Evolutionary conservation across 345 rosid genomes (phyloP), one percentile per base, ranked within the genome.

Genomic region (Ceriops decandra): DNA sequence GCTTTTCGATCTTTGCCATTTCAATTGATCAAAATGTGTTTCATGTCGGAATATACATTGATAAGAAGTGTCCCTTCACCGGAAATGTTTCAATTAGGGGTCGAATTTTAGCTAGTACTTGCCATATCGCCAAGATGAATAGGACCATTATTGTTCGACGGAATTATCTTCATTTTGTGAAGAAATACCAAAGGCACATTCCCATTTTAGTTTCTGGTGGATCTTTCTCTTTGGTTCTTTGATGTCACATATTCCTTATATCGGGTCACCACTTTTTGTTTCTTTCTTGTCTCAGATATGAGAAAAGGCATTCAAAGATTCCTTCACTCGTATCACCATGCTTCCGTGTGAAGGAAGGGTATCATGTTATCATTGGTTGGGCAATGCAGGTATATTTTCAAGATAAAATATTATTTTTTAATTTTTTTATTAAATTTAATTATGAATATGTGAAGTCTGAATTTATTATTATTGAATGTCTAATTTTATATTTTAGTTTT

Each of bases 71-170:
- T 67, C 98, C 96, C 7, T 92, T 88, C 76, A 83, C 90, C 24
- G 92, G 96, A 65, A 82, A 24, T 24, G 26, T 24, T 24, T 24
- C 26, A 24, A 24, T 24, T 24, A 24, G 1, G 26, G 26, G 26
- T 24, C 0, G 26, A 24, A 24, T 24, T 24, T 24, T 24, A 24
- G 1, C 26, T 24, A 1, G 96, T 67, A 88, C 92, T 72, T 92
- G 95, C 66, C 95, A 92, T 76, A 83, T 88, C 68, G 92, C 98
- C 15, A 92, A 90, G 84, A 92, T 90, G 98, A 78, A 76, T 76
- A 84, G 92, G 76, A 92, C 96, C 64, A 88, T 92, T 73, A 83
- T 90, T 68, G 95, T 90, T n/a, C 78, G 92, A 7, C 74, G 95
- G 58, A 90, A 92, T 59, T 92, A 92, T 52, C 24, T 22, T 22